phyloP scores from a whole-genome alignment of 306 rosid genomes.

The Hippophae gyantsensis region DNA sequence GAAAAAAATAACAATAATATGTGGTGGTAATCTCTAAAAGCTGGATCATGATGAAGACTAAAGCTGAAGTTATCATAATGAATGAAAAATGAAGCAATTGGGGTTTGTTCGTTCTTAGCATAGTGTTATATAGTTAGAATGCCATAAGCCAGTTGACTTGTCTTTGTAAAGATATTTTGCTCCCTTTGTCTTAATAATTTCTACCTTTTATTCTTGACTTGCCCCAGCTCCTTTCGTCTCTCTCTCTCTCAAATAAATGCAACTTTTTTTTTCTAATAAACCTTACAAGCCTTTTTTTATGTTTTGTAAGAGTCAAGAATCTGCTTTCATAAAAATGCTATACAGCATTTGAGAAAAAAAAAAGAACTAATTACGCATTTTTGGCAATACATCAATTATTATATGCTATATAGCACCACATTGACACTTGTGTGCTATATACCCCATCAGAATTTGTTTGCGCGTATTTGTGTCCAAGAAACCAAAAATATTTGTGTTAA shows the following conservation, averaged over 20 bases:
- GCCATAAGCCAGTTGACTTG: slow-evolving; percentile 43
- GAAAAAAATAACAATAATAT: not conserved
- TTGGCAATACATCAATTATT: too few species aligned
- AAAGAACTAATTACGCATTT: too few species aligned
- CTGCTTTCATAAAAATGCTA: too few species aligned
- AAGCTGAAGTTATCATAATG: slow-evolving; percentile 21
- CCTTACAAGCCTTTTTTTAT: too few species aligned
- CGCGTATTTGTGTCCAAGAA: too few species aligned
- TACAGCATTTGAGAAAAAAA: too few species aligned
- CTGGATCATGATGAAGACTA: slow-evolving; percentile 7
- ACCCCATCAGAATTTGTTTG: too few species aligned
- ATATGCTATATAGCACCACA: too few species aligned
- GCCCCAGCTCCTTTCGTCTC: not conserved
- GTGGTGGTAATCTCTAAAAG: slow-evolving; percentile 32
- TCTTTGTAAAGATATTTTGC: slow-evolving; percentile 20
- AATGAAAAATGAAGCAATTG: not conserved
- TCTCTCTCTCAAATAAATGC: not conserved
- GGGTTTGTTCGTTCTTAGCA: slow-evolving; percentile 11
- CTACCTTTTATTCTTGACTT: slow-evolving; percentile 47
- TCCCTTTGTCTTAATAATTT: slow-evolving; percentile 25
- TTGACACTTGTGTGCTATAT: too few species aligned
- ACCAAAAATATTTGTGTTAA: too few species aligned
- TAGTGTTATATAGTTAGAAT: slow-evolving; percentile 19
- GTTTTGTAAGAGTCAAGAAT: too few species aligned
- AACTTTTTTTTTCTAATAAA: too few species aligned